A percentile compares a stretch with the other conserved stretches of the same genome.
Evolutionary conservation across 805 yeast species (phyloP).

Genomic region (Cyberlindnera samutprakarnensis): DNA sequence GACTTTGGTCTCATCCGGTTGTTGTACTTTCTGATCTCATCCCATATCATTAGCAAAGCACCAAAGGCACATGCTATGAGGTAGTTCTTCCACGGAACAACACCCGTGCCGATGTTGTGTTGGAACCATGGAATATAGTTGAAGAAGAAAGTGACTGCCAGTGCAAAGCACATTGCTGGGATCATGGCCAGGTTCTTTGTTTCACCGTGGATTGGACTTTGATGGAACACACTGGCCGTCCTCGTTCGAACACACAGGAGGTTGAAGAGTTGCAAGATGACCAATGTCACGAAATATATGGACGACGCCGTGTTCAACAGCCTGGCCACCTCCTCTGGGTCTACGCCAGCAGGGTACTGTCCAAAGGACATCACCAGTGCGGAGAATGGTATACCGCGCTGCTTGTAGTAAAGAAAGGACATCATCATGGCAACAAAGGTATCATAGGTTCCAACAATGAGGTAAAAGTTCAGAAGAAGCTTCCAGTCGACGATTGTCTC

Average conservation of each 20-base stretch:
- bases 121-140: slow-evolving; percentile 36
- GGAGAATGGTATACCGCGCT: slow-evolving; percentile 29
- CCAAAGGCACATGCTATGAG: slow-evolving; percentile 42
- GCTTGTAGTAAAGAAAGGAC: slow-evolving; percentile 30
- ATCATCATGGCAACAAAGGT: slow-evolving; percentile 34
- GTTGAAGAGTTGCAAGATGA: slow-evolving; percentile 40
- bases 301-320: slow-evolving; percentile 30
- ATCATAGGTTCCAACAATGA: slow-evolving; percentile 34
- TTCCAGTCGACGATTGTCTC: slow-evolving; percentile 33
- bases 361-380: slow-evolving; percentile 32
- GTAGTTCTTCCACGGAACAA: slow-evolving; percentile 38
- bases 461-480: slow-evolving; percentile 35
- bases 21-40: slow-evolving; percentile 33
- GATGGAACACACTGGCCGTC: slow-evolving; percentile 34
- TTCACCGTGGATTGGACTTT: slow-evolving; percentile 29
- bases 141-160: slow-evolving; percentile 33
- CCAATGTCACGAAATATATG: slow-evolving; percentile 39
- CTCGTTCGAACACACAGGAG: slow-evolving; percentile 36
- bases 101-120: slow-evolving; percentile 26
- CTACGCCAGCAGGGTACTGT: slow-evolving; percentile 16
- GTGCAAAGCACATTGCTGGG: slow-evolving; percentile 28
- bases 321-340: slow-evolving; percentile 19
- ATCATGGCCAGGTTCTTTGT: slow-evolving; percentile 21
- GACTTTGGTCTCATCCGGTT: slow-evolving; percentile 32
- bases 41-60: slow-evolving; percentile 29